phyloP scores from a whole-genome alignment of 75 land plant species.

The Sequoia sempervirens region DNA sequence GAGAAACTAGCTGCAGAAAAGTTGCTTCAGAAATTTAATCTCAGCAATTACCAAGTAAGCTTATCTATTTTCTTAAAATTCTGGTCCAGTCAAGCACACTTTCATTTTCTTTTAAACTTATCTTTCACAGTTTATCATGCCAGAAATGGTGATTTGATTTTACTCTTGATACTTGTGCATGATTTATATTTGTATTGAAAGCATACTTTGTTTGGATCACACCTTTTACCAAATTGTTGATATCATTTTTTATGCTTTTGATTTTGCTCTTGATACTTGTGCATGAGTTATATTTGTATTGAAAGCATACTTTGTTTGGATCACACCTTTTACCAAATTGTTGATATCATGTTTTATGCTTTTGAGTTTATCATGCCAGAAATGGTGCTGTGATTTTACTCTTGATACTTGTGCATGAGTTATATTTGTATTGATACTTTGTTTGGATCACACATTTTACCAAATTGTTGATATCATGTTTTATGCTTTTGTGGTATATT shows the following conservation, averaged over 20 bases:
- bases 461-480: not conserved
- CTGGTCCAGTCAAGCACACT: not conserved
- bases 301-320: too few relatives aligned
- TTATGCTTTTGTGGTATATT: not conserved
- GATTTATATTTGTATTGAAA: too few relatives aligned
- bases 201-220: too few relatives aligned
- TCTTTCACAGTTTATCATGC: not conserved
- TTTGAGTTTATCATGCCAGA: not conserved
- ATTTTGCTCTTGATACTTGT: too few relatives aligned
- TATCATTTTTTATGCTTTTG: too few relatives aligned
- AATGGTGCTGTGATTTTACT: not conserved
- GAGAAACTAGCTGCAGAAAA: conserved; percentile 53
- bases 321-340: too few relatives aligned
- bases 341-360: too few relatives aligned
- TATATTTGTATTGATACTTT: not conserved
- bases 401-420: not conserved
- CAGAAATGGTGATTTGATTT: too few relatives aligned
- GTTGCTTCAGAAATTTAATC: conserved; percentile 56
- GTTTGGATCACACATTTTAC: not conserved
- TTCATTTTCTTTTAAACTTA: not conserved
- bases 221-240: too few relatives aligned
- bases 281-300: too few relatives aligned
- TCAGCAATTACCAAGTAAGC: conserved; percentile 70
- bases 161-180: too few relatives aligned
- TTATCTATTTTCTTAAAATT: not conserved